Conservation (phyloP, 1,284 basidiomycete species). For the Marasmius sp. region DNA sequence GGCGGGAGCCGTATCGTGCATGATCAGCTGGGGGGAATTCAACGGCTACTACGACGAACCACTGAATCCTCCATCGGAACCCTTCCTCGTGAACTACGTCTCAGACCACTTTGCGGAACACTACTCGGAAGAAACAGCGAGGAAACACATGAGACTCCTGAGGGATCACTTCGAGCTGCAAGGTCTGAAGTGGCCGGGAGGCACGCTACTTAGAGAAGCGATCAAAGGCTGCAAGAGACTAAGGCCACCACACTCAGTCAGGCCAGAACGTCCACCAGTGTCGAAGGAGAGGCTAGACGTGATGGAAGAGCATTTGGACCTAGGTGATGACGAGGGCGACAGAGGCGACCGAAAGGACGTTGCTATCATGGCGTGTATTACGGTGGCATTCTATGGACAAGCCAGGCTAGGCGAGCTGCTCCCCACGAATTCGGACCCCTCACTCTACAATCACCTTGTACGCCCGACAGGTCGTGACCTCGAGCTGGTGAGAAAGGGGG, state of each 20-base stretch:
- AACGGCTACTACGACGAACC: neutral
- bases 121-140: neutral
- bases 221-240: neutral
- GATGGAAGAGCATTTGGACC: neutral
- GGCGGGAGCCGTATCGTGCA: neutral
- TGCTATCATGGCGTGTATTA: neutral
- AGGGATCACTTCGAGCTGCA: neutral
- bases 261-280: neutral
- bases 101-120: neutral
- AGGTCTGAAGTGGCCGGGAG: neutral
- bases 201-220: neutral
- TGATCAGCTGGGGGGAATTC: neutral
- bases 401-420: conserved; percentile 1
- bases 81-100: neutral
- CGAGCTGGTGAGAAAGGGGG: neutral
- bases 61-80: neutral
- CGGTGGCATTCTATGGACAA: conserved; percentile 1
- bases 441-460: neutral
- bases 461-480: neutral
- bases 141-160: neutral
- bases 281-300: neutral
- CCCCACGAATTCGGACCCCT: neutral
- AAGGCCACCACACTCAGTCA: neutral
- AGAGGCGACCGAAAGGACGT: neutral
- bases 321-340: neutral